Evolutionary conservation across 2,329 filamentous ascomycete genomes (phyloP).

Genomic region (Penicillium fuscoglaucum): DNA sequence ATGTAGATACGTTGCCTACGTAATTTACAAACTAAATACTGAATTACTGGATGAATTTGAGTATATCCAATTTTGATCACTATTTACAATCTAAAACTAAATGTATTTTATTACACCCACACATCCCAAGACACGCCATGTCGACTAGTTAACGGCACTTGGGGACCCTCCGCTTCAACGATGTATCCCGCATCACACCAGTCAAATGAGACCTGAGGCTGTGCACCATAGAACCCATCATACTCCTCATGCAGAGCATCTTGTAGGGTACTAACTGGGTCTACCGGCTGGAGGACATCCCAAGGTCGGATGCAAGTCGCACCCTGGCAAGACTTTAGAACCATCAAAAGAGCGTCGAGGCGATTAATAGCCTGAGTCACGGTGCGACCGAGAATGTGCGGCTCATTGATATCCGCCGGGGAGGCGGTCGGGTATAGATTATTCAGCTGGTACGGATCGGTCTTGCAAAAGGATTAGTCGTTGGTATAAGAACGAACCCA

Average conservation of each 20-base stretch:
- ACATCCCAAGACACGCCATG: constrained; percentile 26
- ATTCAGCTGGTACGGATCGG: constrained; percentile 39
- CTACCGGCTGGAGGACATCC: constrained; percentile 37
- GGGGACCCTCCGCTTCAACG: constrained; percentile 38
- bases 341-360: constrained; percentile 40
- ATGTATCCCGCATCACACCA: constrained; percentile 41
- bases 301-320: constrained; percentile 40
- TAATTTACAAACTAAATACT: no score
- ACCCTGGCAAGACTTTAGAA: constrained; percentile 43
- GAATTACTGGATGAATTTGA: neutral
- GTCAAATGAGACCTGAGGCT: constrained; percentile 37
- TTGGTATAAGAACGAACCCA: neutral
- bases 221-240: constrained; percentile 36
- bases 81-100: neutral
- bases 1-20: no score
- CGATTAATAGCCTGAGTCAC: constrained; percentile 26
- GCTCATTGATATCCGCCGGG: neutral
- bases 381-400: constrained; percentile 23
- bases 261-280: constrained; percentile 30
- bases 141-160: constrained; percentile 22
- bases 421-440: constrained; percentile 31
- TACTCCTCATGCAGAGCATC: constrained; percentile 35
- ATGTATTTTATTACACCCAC: constrained; percentile 20
- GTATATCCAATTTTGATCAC: neutral
- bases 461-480: constrained; percentile 24